Evolutionary conservation across 768 basidiomycete genomes (phyloP).

Genomic region (Epithele typhae): DNA sequence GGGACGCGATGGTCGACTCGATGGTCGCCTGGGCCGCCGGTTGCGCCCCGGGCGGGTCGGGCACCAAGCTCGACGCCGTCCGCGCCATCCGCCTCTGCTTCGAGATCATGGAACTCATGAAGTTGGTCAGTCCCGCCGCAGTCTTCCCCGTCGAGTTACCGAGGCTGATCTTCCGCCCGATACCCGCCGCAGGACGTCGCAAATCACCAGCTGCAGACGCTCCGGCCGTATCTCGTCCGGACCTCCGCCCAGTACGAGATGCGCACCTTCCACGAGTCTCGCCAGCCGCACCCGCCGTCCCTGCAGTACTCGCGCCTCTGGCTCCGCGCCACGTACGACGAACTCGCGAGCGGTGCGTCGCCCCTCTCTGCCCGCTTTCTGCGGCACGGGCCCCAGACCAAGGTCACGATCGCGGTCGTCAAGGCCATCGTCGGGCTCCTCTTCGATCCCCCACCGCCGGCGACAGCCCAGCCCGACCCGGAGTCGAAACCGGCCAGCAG

Average conservation of each 20-base stretch:
- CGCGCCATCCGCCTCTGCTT: slow-evolving; percentile 77
- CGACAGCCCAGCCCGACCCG: not conserved
- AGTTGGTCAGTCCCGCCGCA: slow-evolving; percentile 61
- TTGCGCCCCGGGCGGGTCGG: slow-evolving; percentile 50
- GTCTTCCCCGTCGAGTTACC: slow-evolving; percentile 13
- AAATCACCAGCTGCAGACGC: slow-evolving; percentile 89
- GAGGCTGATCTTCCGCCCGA: slow-evolving; percentile 3
- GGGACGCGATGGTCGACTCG: slow-evolving; percentile 76
- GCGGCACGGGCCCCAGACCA: slow-evolving; percentile 26
- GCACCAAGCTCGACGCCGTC: slow-evolving; percentile 60
- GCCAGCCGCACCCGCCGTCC: slow-evolving; percentile 29
- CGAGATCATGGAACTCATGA: slow-evolving; percentile 93
- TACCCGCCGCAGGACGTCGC: slow-evolving; percentile 77
- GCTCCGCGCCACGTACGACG: slow-evolving; percentile 52
- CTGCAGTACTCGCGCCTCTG: slow-evolving; percentile 59
- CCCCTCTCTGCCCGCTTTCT: slow-evolving; percentile 5
- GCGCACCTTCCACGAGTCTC: slow-evolving; percentile 64
- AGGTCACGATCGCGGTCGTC: slow-evolving; percentile 18
- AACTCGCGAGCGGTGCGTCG: slow-evolving; percentile 7
- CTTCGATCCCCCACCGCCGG: slow-evolving; percentile 20
- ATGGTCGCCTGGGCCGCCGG: slow-evolving; percentile 72
- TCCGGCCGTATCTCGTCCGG: slow-evolving; percentile 86
- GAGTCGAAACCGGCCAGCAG: no score
- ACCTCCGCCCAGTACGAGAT: slow-evolving; percentile 78
- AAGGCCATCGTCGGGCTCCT: slow-evolving; percentile 22